Base-by-base conservation (phyloP, 164 flowering plant genomes). In the Houttuynia cordata region DNA sequence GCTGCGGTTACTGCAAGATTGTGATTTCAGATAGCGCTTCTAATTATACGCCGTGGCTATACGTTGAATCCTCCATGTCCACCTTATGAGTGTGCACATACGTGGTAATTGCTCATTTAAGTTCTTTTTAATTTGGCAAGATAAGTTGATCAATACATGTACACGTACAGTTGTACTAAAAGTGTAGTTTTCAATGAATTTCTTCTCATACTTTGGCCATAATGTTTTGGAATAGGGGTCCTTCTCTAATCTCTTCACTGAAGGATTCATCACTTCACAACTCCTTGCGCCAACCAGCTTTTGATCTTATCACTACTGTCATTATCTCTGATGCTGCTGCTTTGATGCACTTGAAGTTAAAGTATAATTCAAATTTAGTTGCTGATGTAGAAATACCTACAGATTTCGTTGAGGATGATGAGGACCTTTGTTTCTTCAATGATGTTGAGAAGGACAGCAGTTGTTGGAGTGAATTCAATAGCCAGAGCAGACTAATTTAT, bases 21-120 rank as follows among this genome's bases (percentile, higher is more conserved):
- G 23, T 68, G 39, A 72, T 69, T 83, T 77, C 89, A 92, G 98
- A 83, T 89, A 72, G 91, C 96, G 54, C 83, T 87, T 80, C 81
- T 80, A 57, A 84, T 92, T 61, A 59, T 92, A 62, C 82, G 68
- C 63, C 83, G 94, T 68, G 98, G 98, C 65, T 92, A 92, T 73
- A 78, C 65, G 76, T 85, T 92, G 96, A 78, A 80, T 66, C 98
- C 96, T 5, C 96, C 98, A 45, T 85, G 84, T 57, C 96, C 98
- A n/a, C 98, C 98, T 60, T 84, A 63, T 73, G 98, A 92, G 70
- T 92, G 98, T 67, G 83, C 93, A 61, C 98, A 89, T 70, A 85
- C 83, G 88, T 92, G 98, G 98, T 91, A 84, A 53, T 45, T 12
- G 87, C 60, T 21, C 23, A 24, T 61, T 30, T 60, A 3, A 8